Evolutionary conservation across 345 rosid species (phyloP), one percentile per base, ranked within the genome.

Genomic region (Salix brachista): DNA sequence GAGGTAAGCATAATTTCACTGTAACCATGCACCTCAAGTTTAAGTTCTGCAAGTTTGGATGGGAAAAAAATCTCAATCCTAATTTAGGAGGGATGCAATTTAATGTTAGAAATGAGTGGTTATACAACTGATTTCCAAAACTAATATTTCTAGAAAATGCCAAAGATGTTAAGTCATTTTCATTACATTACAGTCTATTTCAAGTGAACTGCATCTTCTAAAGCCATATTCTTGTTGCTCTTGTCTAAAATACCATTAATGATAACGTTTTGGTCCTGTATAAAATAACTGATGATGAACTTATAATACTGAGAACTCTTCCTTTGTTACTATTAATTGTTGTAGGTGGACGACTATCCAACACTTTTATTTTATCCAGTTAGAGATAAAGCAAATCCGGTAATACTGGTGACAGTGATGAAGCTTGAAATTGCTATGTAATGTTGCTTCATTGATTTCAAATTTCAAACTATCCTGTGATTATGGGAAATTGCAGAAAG

Each of bases 321-420:
- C 34, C 34, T 32, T 62, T 8, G n/a, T 26, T 30, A 1, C 37
- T 69, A 16, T 61, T 69, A 69, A 72, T 77, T 75, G 2, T 76
- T 86, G 71, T 89, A 94, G 98, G 88, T 85, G 28, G 81, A 83
- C 66, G 93, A 90, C 79, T 94, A 87, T 78, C 98, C 95, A 0
- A 73, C 89, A 3, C 87, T 92, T 75, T 77, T 91, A 21, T 84
- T 92, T 64, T 91, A 90, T 85, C 88, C 91, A 7, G 85, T 86
- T 0, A 2, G 84, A 30, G 88, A 89, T 75, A 94, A 92, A 79
- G 78, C 85, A 67, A 91, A 84, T 54, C 94, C 76, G 76, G 80
- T 78, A 78, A 71, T 26, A 19, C 0, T 32, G n/a, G n/a, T 32
- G 30, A 28, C 2, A 28, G 30, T 28, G 30, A 2, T 28, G 30